A percentile compares a stretch with the other conserved stretches of the same genome.
These are phyloP conservation scores for Cynara cardunculus DNA, from an alignment of 129 eudicot species.

Conservation along the genomic window DNA sequence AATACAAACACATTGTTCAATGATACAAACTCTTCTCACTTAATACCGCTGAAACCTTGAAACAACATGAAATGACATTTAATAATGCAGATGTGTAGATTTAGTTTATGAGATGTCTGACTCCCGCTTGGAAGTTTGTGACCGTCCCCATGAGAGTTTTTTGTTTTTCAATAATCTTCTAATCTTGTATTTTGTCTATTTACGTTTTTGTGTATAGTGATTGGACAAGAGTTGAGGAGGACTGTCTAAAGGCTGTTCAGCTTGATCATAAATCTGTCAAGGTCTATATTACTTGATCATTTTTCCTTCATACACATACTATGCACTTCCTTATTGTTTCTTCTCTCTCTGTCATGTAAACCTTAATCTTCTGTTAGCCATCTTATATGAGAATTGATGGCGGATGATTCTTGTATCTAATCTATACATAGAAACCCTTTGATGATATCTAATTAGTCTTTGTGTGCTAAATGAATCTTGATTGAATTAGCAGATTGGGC, in stretches of 20 bases:
- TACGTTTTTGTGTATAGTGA: conserved; percentile 21
- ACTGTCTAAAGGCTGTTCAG: conserved; percentile 19
- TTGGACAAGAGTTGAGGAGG: conserved; percentile 33
- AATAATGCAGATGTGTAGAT: background rate
- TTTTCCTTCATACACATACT: background rate
- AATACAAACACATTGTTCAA: too few relatives aligned
- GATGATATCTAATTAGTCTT: too few relatives aligned
- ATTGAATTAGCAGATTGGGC: too few relatives aligned
- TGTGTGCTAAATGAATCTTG: too few relatives aligned
- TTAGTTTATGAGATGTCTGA: background rate
- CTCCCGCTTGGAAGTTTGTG: background rate
- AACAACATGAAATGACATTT: background rate
- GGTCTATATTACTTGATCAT: conserved; percentile 3
- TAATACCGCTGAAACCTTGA: background rate
- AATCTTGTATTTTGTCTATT: background rate
- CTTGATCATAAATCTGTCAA: conserved; percentile 35
- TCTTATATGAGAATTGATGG: background rate
- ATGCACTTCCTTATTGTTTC: background rate
- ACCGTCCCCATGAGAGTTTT: background rate
- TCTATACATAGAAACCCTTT: background rate
- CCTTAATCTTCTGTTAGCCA: background rate
- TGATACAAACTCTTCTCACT: background rate
- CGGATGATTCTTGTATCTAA: background rate
- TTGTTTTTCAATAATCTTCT: background rate
- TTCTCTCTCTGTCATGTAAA: background rate